A percentile compares a stretch with the other conserved stretches of the same genome.
phyloP scores from a whole-genome alignment of 1,139 yeast genomes.

The Blastobotrys proliferans region DNA sequence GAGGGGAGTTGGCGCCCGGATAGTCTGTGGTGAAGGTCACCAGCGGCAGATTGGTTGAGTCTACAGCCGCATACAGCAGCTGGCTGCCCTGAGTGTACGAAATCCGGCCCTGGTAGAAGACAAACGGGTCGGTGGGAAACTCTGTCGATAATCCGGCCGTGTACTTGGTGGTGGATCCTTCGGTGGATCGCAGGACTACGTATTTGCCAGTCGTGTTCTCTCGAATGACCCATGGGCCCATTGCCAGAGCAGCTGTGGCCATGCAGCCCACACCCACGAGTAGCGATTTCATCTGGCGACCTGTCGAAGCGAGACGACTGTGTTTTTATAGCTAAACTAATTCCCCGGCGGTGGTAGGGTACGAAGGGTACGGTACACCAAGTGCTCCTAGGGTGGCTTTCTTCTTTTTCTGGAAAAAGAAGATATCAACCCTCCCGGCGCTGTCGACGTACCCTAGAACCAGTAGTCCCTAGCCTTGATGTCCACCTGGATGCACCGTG shows the following conservation, averaged over 20 bases:
- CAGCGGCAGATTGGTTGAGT: not conserved
- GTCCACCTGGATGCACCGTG: not conserved
- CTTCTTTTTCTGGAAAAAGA: no score
- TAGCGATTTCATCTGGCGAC: no score
- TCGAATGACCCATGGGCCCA: not conserved
- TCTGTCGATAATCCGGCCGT: not conserved
- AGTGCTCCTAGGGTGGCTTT: no score
- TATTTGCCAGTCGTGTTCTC: not conserved
- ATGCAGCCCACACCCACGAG: no score
- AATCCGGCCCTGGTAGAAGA: not conserved
- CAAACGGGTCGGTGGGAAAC: slow-evolving; percentile 2
- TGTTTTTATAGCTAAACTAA: no score
- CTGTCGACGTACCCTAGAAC: no score
- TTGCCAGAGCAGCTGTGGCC: not conserved
- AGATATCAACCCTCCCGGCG: no score
- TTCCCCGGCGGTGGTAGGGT: no score
- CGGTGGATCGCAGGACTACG: not conserved
- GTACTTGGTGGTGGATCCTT: not conserved
- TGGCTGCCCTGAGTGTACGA: slow-evolving; percentile 1
- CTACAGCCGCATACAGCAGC: slow-evolving; percentile 3
- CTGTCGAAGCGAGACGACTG: no score
- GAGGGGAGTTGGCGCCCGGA: no score
- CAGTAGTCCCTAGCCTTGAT: not conserved
- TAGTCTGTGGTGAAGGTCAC: no score
- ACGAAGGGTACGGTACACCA: no score